phyloP scores from a whole-genome alignment of 192 early-diverging fungal species.

The Backusella circina region DNA sequence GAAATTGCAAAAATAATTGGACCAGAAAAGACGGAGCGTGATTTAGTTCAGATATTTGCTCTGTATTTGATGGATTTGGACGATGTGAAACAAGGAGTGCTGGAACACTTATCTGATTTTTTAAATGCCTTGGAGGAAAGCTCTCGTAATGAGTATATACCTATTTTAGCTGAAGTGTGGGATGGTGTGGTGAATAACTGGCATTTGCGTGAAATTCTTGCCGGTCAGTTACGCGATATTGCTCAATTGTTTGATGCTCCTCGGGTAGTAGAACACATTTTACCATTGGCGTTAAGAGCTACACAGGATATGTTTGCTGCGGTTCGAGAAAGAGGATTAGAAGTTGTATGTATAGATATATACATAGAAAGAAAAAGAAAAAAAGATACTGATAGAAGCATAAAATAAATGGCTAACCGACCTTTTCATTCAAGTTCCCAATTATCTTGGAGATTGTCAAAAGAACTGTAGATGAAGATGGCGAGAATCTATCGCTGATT shows the following conservation, averaged over 20 bases:
- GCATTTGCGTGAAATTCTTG: constrained; percentile 69
- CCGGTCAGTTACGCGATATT: constrained; percentile 59
- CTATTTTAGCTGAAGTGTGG: constrained; percentile 63
- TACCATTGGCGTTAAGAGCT: constrained; percentile 62
- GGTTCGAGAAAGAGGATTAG: constrained; percentile 51
- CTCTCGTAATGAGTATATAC: constrained; percentile 62
- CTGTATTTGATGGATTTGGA: constrained; percentile 49
- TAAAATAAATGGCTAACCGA: neutral
- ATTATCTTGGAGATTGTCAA: constrained; percentile 40
- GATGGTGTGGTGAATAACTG: constrained; percentile 66
- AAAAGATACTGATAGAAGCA: neutral
- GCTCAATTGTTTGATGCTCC: constrained; percentile 57
- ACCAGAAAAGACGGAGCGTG: constrained; percentile 47
- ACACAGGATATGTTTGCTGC: constrained; percentile 50
- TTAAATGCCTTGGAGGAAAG: constrained; percentile 56
- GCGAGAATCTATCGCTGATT: constrained; percentile 12
- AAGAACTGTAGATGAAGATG: constrained; percentile 30
- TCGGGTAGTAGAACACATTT: constrained; percentile 57
- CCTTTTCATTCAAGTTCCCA: constrained; percentile 31
- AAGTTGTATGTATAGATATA: constrained; percentile 33
- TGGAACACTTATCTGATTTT: constrained; percentile 64
- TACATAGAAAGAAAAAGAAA: neutral
- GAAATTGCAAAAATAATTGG: constrained; percentile 56
- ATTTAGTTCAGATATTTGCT: constrained; percentile 51
- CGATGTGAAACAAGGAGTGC: constrained; percentile 68